phyloP scores from a whole-genome alignment of 306 rosid genomes.

The Prunus mume region DNA sequence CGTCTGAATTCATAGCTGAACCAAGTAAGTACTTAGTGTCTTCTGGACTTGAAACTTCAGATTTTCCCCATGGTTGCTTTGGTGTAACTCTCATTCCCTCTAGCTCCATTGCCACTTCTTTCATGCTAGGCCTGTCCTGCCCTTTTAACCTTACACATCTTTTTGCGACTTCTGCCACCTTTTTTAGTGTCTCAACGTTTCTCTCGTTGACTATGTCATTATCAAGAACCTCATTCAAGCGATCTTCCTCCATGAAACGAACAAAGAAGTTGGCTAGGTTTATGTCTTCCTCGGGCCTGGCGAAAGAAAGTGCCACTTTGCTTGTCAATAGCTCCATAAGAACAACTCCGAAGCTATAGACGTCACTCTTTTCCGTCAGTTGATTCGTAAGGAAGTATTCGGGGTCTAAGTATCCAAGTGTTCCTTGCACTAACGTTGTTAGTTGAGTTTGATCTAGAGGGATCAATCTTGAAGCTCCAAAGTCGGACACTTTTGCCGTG shows the following conservation, averaged over 20 bases:
- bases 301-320: background rate
- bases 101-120: conserved; percentile 5
- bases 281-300: background rate
- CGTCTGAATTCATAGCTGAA: background rate
- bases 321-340: background rate
- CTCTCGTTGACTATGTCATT: background rate
- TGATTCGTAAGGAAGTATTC: background rate
- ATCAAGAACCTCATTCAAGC: conserved; percentile 3
- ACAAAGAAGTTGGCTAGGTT: background rate
- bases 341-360: conserved; percentile 9
- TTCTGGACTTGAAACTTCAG: background rate
- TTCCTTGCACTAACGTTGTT: background rate
- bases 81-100: background rate
- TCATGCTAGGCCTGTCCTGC: conserved; percentile 8
- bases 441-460: background rate
- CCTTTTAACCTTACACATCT: background rate
- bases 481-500: background rate
- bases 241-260: background rate
- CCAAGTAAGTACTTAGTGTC: background rate
- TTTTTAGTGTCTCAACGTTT: background rate
- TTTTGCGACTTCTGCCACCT: background rate
- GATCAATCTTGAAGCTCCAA: background rate
- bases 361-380: background rate
- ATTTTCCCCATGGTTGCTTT: background rate
- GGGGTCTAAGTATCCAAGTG: background rate